Evolutionary conservation across 108 stramenopile genomes (phyloP), one percentile per base, ranked within the genome.

Genomic region (Cyclotella choctawhatcheeana): DNA sequence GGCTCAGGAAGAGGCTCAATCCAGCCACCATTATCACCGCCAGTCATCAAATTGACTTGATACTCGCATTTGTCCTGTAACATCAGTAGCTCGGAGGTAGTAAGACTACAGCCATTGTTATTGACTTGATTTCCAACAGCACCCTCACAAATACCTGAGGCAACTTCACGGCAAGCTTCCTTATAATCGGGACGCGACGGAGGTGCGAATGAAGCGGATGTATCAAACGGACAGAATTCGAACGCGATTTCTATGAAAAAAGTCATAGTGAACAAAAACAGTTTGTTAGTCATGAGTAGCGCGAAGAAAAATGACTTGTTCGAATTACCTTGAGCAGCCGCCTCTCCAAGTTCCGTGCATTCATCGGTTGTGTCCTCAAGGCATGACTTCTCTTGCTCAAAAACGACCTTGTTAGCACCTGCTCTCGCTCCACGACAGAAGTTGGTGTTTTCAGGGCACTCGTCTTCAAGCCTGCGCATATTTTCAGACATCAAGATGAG

Each of bases 91-190:
- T 50, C 13, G 29, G 0, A 18, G 25, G 45, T 48, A 12, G 10
- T 35, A 10, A 37, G 45, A 22, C 20, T 17, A 27, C 69, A 59
- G 13, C 69, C 58, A 5, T 61, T 37, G 18, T 5, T 6, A 12
- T 31, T 35, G 22, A 71, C 50, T 21, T 59, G 12, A 26, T 37
- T 25, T 18, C 35, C 17, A 22, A 71, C 1, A 44, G 51, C 58
- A 50, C 59, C 48, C 26, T 40, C 37, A 33, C 69, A 71, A 5
- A 51, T 47, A 10, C 48, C 35, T 51, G 35, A 35, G 2, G 59
- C 69, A 33, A 47, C 48, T 4, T 52, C 22, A 26, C 69, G 69
- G 25, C 69, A 71, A 1, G 58, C n/a, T 5, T 22, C 32, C 69
- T 60, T 71, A 32, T 48, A 60, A 26, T 64, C 44, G 22, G 44